phyloP scores from a whole-genome alignment of 2,329 filamentous ascomycete species.

The Aspergillus ibericus region DNA sequence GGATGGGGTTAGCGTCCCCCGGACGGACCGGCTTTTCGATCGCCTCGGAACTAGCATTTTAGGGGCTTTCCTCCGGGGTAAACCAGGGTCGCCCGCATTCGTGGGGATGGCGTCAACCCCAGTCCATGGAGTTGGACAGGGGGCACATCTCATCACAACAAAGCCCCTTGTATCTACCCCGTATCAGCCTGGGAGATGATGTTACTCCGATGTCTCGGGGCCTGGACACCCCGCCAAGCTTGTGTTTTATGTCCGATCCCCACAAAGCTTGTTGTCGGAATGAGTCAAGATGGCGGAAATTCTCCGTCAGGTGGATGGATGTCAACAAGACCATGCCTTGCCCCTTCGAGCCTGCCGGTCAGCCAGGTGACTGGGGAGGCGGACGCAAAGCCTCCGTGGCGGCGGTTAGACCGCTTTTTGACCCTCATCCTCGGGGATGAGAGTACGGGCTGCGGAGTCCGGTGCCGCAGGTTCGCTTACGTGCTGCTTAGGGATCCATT shows the following conservation, averaged over 20 bases:
- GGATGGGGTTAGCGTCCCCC: not conserved
- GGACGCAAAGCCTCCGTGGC: not conserved
- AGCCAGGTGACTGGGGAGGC: not conserved
- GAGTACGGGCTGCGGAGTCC: not conserved
- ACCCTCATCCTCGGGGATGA: not conserved
- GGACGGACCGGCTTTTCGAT: constrained; percentile 1
- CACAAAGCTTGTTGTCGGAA: not conserved
- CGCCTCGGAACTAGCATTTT: not conserved
- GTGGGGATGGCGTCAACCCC: not conserved
- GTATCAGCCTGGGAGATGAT: too few relatives aligned
- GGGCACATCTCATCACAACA: not conserved
- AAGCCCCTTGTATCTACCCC: too few relatives aligned
- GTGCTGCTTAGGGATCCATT: not conserved
- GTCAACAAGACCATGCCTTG: not conserved
- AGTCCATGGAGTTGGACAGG: not conserved
- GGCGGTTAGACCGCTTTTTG: not conserved
- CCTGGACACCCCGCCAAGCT: not conserved
- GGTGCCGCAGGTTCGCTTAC: not conserved
- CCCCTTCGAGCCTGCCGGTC: not conserved
- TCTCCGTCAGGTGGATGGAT: not conserved
- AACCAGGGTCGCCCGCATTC: not conserved
- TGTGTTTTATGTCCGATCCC: not conserved
- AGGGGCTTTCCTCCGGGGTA: not conserved
- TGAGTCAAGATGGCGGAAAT: not conserved
- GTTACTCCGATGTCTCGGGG: too few relatives aligned